Percentiles rank a stretch among this genome's conserved stretches.
Conservation (phyloP, 2,329 filamentous ascomycete species). For the Elsinoe perseae region DNA sequence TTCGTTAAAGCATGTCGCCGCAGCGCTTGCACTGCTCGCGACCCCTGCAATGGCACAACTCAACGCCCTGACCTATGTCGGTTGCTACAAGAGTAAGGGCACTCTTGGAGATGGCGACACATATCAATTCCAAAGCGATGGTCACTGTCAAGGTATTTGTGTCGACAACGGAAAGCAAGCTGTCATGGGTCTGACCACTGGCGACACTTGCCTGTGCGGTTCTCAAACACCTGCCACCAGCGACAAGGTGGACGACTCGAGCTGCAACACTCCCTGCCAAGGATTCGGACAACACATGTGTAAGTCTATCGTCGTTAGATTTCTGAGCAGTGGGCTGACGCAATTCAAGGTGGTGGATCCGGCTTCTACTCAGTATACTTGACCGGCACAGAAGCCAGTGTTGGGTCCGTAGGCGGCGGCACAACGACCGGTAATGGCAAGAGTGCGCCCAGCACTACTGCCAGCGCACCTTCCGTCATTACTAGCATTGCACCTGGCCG, state of each 20-base stretch:
- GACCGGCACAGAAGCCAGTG: constrained; percentile 40
- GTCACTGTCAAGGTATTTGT: constrained; percentile 50
- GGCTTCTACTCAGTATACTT: constrained; percentile 45
- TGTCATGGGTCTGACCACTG: constrained; percentile 57
- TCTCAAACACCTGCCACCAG: constrained; percentile 54
- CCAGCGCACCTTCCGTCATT: constrained; percentile 24
- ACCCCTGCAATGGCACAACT: constrained; percentile 14
- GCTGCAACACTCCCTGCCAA: constrained; percentile 60
- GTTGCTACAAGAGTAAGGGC: constrained; percentile 46
- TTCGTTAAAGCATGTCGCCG: constrained; percentile 3
- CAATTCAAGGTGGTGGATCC: constrained; percentile 49
- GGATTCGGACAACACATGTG: constrained; percentile 58
- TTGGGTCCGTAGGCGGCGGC: constrained; percentile 28
- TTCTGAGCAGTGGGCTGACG: constrained; percentile 20
- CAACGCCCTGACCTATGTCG: constrained; percentile 29
- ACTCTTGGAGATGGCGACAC: constrained; percentile 42
- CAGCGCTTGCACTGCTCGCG: constrained; percentile 5
- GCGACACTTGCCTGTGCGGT: constrained; percentile 66
- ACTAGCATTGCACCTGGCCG: constrained; percentile 27
- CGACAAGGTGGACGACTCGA: constrained; percentile 46
- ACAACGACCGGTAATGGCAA: constrained; percentile 16
- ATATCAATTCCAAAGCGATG: constrained; percentile 47
- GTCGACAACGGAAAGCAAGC: constrained; percentile 31
- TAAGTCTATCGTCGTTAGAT: constrained; percentile 36
- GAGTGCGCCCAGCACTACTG: constrained; percentile 11